Evolutionary conservation across 2,329 filamentous ascomycete genomes (phyloP), one percentile per base, ranked within the genome.

Genomic region (Tolypocladium nubicola): DNA sequence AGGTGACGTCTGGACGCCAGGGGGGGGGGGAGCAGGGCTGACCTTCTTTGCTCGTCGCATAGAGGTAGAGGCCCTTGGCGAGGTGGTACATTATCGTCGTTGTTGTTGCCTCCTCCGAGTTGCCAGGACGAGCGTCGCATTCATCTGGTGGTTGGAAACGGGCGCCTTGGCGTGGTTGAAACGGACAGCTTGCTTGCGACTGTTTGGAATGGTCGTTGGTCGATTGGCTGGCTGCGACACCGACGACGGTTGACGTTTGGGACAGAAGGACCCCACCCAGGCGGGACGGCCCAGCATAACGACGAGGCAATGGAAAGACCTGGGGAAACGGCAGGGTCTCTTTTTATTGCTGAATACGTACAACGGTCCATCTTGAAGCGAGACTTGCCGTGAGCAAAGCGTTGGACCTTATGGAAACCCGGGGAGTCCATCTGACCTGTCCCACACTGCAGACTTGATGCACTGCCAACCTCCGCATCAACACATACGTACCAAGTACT

Each of bases 11-110:
- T 21, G 16, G 26, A 58, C 19, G 47, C 9, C n/a, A n/a, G n/a
- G n/a, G 57, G 43, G 57, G 47, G 54, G 11, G 40, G 45, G 43
- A 16, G 23, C 33, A 53, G 47, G 43, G 56, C 73, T 65, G 67
- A 90, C 91, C 90, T 83, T 97, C 92, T 83, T 97, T 97, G 75
- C 90, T 96, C 21, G 93, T 97, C 58, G 90, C 93, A 71, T 96
- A 90, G 67, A 94, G 84, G 75, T 97, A 99, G 58, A 99, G 80
- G 59, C 90, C 92, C 73, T 97, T 97, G 68, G 90, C 86, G 66
- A 99, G 85, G 76, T 97, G 93, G 77, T 97, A 97, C 93, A 97
- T 97, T 54, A 45, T 66, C 10, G 59, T 53, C 23, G 23, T 37
- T 11, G 49, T 26, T 38, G 55, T 19, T 43, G 55, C 55, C 43